Conservation (phyloP, 108 stramenopile genomes). For the Cyclotella distinguenda region DNA sequence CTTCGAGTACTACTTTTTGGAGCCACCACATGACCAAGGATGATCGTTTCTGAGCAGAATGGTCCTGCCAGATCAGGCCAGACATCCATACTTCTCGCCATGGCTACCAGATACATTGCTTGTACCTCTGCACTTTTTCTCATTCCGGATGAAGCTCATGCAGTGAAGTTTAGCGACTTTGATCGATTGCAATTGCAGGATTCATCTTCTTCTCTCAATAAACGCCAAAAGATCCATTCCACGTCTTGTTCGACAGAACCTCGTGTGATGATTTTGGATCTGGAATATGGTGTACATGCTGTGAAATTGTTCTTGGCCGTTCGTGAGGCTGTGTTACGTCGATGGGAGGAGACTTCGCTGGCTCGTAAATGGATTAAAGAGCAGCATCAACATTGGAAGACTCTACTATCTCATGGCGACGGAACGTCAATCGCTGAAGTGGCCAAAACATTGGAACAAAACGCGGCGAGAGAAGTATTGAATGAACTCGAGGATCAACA, state of each 20-base stretch:
- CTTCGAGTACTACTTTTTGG: neutral
- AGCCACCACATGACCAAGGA: neutral
- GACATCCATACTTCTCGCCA: conserved; percentile 40
- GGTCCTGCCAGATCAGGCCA: conserved; percentile 38
- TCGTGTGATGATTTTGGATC: conserved; percentile 38
- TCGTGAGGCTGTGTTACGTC: conserved; percentile 44
- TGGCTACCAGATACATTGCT: conserved; percentile 46
- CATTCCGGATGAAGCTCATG: neutral
- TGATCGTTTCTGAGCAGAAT: conserved; percentile 25
- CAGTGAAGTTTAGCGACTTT: no score
- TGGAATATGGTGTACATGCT: conserved; percentile 40
- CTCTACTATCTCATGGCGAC: neutral
- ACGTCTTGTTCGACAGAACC: conserved; percentile 21
- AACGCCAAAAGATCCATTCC: neutral
- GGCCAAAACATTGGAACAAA: neutral
- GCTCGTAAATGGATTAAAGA: conserved; percentile 38
- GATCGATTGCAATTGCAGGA: no score
- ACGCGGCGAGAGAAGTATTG: neutral
- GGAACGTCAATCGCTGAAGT: neutral
- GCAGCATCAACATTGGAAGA: conserved; percentile 3
- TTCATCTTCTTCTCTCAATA: conserved; percentile 5
- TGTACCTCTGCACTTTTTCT: conserved; percentile 28
- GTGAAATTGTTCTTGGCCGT: conserved; percentile 34
- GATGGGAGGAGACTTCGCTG: conserved; percentile 41
- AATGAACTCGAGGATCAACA: conserved; percentile 19